Percentiles rank a stretch among this genome's conserved stretches.
These are phyloP conservation scores for Cryptosporidium ryanae DNA, from an alignment of 169 alveolate genomes.

Conservation along the genomic window DNA sequence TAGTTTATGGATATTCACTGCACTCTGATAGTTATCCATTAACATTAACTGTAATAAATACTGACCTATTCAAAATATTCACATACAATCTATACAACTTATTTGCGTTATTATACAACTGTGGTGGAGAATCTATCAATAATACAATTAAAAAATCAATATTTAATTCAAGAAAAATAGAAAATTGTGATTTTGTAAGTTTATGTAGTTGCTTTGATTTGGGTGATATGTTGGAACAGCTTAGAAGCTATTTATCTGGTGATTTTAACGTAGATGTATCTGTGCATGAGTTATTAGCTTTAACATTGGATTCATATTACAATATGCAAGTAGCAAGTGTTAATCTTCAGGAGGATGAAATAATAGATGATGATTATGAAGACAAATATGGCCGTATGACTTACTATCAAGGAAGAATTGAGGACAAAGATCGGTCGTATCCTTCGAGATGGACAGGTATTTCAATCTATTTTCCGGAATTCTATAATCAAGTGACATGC, in stretches of 20 bases:
- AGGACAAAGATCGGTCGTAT: conserved; percentile 22
- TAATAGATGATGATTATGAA: conserved; percentile 2
- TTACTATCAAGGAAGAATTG: not conserved
- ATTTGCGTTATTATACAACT: conserved; percentile 68
- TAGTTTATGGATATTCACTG: conserved; percentile 72
- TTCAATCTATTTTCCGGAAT: conserved; percentile 79
- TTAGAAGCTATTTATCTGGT: conserved; percentile 72
- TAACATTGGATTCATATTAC: conserved; percentile 71
- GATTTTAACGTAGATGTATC: conserved; percentile 73
- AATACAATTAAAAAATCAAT: conserved; percentile 73
- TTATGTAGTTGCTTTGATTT: conserved; percentile 80
- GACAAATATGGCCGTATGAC: not conserved
- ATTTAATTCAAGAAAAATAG: conserved; percentile 73
- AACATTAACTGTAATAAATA: conserved; percentile 78
- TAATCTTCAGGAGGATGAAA: conserved; percentile 49
- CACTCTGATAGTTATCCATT: conserved; percentile 75
- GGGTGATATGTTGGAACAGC: conserved; percentile 77
- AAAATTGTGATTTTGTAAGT: conserved; percentile 78
- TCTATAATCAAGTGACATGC: conserved; percentile 68
- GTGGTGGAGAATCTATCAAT: conserved; percentile 79
- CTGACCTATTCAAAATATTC: conserved; percentile 74
- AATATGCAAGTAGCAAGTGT: conserved; percentile 69
- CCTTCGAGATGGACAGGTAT: conserved; percentile 76
- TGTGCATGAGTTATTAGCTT: conserved; percentile 71
- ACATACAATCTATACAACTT: conserved; percentile 76